Conservation (phyloP, 192 early-diverging fungal genomes). For the Phycomyces blakesleeanus region DNA sequence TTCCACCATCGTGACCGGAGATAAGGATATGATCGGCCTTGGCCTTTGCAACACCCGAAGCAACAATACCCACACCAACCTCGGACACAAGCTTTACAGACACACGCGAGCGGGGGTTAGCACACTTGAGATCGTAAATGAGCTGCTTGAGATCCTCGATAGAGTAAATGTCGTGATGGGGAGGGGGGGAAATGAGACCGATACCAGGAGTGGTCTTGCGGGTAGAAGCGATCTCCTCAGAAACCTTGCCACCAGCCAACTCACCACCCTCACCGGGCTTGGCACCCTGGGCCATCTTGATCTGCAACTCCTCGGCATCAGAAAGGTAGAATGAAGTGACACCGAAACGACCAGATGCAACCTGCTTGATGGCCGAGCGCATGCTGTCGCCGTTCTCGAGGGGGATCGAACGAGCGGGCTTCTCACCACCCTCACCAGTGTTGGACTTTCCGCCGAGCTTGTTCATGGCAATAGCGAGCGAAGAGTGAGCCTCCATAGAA, state of each 20-base stretch:
- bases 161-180: constrained; percentile 99
- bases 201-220: constrained; percentile 95
- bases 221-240: constrained; percentile 74
- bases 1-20: constrained; percentile 97
- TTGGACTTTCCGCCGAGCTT: constrained; percentile 94
- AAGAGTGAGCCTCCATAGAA: constrained; percentile 88
- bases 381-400: constrained; percentile 70
- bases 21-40: constrained; percentile 94
- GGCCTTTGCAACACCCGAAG: constrained; percentile 95
- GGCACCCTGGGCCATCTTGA: constrained; percentile 99
- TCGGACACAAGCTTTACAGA: constrained; percentile 97
- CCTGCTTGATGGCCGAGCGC: constrained; percentile 97
- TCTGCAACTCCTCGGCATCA: constrained; percentile 95
- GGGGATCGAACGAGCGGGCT: constrained; percentile 75
- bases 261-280: constrained; percentile 96
- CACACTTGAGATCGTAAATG: constrained; percentile 96
- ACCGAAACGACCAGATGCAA: constrained; percentile 97
- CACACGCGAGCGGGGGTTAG: constrained; percentile 87
- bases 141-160: constrained; percentile 99
- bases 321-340: constrained; percentile 93
- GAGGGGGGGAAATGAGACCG: constrained; percentile 94
- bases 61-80: constrained; percentile 96
- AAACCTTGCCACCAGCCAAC: constrained; percentile 69
- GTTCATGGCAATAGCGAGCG: constrained; percentile 96
- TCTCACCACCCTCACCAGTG: constrained; percentile 98